Conservation (phyloP, 306 rosid genomes). For the Notholithocarpus densiflorus region DNA sequence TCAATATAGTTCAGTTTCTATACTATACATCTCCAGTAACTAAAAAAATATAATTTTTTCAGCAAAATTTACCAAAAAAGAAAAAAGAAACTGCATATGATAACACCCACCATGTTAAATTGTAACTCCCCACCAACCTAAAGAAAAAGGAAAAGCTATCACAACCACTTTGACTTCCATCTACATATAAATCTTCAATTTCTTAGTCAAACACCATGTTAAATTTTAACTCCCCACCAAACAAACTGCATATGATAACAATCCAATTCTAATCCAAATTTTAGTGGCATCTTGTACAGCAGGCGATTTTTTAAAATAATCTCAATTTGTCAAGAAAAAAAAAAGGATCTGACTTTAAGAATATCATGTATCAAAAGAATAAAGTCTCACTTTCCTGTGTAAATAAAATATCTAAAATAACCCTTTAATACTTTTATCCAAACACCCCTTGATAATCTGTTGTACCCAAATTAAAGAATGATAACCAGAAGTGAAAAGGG, state of each 20-base stretch:
- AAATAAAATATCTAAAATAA: neutral
- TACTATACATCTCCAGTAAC: too few relatives aligned
- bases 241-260: neutral
- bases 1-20: too few relatives aligned
- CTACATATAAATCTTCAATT: too few relatives aligned
- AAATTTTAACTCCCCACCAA: too few relatives aligned
- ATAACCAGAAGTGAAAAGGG: neutral
- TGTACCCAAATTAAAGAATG: neutral
- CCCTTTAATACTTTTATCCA: neutral
- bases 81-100: too few relatives aligned
- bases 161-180: too few relatives aligned
- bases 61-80: too few relatives aligned
- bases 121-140: too few relatives aligned
- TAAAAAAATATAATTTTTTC: too few relatives aligned
- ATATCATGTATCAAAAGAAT: neutral
- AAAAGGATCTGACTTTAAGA: neutral
- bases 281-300: neutral
- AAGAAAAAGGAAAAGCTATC: neutral
- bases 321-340: neutral
- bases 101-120: too few relatives aligned
- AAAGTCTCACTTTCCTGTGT: neutral
- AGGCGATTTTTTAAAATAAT: neutral
- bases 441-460: neutral
- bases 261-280: neutral
- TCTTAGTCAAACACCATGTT: too few relatives aligned